Conservation (phyloP, 2,329 filamentous ascomycete species). For the Pyrenophora graminea region DNA sequence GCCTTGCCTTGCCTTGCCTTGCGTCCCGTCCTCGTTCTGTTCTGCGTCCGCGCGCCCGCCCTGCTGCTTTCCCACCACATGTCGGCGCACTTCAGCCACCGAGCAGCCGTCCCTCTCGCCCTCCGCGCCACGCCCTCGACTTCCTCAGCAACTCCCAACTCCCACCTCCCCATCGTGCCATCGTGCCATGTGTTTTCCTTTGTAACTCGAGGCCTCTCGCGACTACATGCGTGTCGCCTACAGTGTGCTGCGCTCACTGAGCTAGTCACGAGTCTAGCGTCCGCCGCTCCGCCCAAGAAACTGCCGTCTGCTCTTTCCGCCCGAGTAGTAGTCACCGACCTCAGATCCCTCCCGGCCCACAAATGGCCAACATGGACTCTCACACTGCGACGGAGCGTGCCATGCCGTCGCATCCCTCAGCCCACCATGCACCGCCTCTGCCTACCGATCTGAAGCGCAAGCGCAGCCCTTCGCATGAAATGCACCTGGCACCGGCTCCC, state of each 20-base stretch:
- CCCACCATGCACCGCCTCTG: constrained; percentile 26
- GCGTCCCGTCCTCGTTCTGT: not conserved
- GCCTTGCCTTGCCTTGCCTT: not conserved
- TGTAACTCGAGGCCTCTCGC: constrained; percentile 7
- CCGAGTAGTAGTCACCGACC: constrained; percentile 16
- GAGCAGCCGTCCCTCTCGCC: constrained; percentile 7
- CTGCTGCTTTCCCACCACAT: constrained; percentile 1
- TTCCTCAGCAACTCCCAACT: not conserved
- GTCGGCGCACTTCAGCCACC: constrained; percentile 10
- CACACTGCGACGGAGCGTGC: constrained; percentile 24
- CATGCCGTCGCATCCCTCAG: constrained; percentile 29
- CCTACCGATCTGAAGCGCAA: constrained; percentile 52
- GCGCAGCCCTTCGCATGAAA: constrained; percentile 49
- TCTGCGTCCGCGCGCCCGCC: not conserved
- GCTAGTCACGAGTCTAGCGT: constrained; percentile 23
- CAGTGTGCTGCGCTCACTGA: constrained; percentile 14
- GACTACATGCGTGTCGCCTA: constrained; percentile 10
- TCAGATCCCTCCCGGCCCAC: constrained; percentile 18
- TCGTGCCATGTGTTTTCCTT: constrained; percentile 11
- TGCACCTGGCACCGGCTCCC: constrained; percentile 42
- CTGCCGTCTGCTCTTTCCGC: constrained; percentile 21
- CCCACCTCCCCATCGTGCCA: not conserved
- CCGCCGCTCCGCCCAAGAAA: constrained; percentile 29
- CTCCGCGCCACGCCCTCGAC: not conserved
- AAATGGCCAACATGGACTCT: constrained; percentile 33